These are phyloP conservation scores for Starmera amethionina DNA, from an alignment of 805 yeast genomes.

Conservation along the genomic window DNA sequence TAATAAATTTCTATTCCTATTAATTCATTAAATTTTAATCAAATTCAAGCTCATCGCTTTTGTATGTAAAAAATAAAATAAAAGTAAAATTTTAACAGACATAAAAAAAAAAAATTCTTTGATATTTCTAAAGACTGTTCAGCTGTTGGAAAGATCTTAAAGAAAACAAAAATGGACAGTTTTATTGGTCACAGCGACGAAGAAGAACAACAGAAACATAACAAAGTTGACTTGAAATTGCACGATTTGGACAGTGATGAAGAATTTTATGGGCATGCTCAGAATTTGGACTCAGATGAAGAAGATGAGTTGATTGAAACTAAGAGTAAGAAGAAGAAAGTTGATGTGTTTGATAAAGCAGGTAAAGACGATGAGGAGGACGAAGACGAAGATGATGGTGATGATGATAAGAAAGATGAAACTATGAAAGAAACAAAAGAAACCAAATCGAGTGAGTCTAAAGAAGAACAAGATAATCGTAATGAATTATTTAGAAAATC, in stretches of 20 bases:
- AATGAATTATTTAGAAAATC: conserved; percentile 43
- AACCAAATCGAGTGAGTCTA: conserved; percentile 1
- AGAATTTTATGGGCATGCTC: conserved; percentile 10
- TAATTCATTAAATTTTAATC: too few relatives aligned
- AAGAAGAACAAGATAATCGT: conserved; percentile 17
- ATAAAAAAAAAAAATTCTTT: too few relatives aligned
- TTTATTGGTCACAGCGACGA: conserved; percentile 8
- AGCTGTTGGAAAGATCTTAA: too few relatives aligned
- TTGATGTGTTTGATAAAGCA: conserved; percentile 12
- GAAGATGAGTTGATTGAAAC: conserved; percentile 19
- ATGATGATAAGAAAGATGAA: conserved; percentile 9
- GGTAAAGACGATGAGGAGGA: conserved; percentile 12
- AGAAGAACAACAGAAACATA: conserved; percentile 3
- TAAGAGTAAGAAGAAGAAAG: conserved; percentile 11
- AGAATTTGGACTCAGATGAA: conserved; percentile 15
- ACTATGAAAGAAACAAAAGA: conserved; percentile 6
- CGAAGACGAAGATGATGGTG: conserved; percentile 13
- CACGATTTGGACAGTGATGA: conserved; percentile 15
- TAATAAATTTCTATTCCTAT: background rate
- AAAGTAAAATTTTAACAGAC: too few relatives aligned
- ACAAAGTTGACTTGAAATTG: background rate
- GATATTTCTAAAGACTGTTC: too few relatives aligned
- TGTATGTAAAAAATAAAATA: too few relatives aligned
- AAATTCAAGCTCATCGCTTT: too few relatives aligned
- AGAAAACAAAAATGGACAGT: conserved; percentile 10